Percentiles rank a stretch among this genome's conserved stretches.
These are phyloP conservation scores for Leishmania mexicana DNA, from an alignment of 208 protist species.

Conservation along the genomic window DNA sequence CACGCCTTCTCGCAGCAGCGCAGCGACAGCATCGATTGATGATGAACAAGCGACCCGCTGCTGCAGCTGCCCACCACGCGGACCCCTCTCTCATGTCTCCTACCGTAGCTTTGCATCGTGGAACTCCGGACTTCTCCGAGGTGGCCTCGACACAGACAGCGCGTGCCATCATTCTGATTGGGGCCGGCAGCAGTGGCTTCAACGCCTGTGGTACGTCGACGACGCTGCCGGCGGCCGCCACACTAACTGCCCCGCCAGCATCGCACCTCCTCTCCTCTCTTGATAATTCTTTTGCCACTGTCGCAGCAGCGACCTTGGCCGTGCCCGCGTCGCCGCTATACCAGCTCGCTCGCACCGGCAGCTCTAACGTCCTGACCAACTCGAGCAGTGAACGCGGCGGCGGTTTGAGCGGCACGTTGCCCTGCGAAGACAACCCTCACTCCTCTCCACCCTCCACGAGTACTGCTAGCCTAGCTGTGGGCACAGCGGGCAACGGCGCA, in stretches of 20 bases:
- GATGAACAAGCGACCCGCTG: constrained; percentile 3
- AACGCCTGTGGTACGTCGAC: background rate
- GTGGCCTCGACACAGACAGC: background rate
- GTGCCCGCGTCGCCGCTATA: constrained; percentile 29
- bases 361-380: constrained; percentile 8
- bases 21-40: constrained; percentile 25
- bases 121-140: background rate
- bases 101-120: background rate
- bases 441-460: background rate
- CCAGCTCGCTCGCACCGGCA: constrained; percentile 27
- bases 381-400: background rate
- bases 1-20: constrained; percentile 21
- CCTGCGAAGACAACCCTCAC: background rate
- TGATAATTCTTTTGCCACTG: constrained; percentile 21
- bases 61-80: constrained; percentile 1
- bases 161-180: constrained; percentile 20
- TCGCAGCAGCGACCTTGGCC: constrained; percentile 10
- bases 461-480: background rate
- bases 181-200: constrained; percentile 7
- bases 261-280: constrained; percentile 31
- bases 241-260: background rate
- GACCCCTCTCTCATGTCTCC: background rate
- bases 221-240: background rate
- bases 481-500: background rate
- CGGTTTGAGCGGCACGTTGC: background rate